phyloP scores from a whole-genome alignment of 1,139 yeast genomes.

The Scheffersomyces segobiensis region DNA sequence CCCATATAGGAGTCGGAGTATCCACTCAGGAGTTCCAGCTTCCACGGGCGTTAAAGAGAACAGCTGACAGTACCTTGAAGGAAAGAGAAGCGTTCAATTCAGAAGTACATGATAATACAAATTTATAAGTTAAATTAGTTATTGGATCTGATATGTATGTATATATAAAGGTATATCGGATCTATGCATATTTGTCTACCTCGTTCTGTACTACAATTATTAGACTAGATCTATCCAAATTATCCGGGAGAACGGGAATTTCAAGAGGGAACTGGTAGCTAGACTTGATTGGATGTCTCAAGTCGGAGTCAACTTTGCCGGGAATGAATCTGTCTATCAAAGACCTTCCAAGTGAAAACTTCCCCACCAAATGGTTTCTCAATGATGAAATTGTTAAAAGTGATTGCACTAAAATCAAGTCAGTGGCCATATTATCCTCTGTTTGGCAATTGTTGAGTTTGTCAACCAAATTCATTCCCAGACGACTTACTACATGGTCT shows the following conservation, averaged over 20 bases:
- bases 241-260: neutral
- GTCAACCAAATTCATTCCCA: conserved; percentile 36
- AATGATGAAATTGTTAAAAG: conserved; percentile 22
- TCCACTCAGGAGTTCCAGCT: conserved; percentile 1
- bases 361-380: conserved; percentile 17
- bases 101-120: neutral
- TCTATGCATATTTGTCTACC: neutral
- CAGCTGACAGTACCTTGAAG: conserved; percentile 3
- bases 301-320: conserved; percentile 25
- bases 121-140: neutral
- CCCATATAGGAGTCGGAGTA: neutral
- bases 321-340: conserved; percentile 26
- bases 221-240: neutral
- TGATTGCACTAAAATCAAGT: conserved; percentile 19
- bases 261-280: conserved; percentile 7
- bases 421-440: conserved; percentile 11
- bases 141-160: neutral
- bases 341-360: conserved; percentile 22
- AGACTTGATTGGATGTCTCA: conserved; percentile 22
- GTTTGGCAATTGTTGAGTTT: conserved; percentile 8
- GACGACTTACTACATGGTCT: conserved; percentile 20
- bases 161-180: neutral
- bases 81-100: conserved; percentile 2
- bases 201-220: neutral
- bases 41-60: conserved; percentile 2